These are phyloP conservation scores for Metschnikowia gelsemii DNA, from an alignment of 805 yeast genomes.

Conservation along the genomic window DNA sequence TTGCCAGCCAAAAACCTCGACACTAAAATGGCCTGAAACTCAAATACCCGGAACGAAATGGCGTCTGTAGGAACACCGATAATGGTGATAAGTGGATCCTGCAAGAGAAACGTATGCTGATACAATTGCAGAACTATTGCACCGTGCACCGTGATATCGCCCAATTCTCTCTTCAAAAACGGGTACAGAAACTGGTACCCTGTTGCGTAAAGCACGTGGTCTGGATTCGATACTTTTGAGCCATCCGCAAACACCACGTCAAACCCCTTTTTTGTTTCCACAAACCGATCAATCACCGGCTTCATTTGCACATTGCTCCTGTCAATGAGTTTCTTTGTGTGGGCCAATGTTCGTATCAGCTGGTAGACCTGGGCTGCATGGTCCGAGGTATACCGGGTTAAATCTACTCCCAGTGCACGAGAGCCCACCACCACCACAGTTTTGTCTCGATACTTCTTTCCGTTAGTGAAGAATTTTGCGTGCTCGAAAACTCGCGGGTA, in stretches of 20 bases:
- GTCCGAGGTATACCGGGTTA: constrained; percentile 27
- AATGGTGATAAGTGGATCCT: constrained; percentile 64
- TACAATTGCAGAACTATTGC: constrained; percentile 47
- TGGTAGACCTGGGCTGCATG: constrained; percentile 28
- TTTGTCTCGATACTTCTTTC: constrained; percentile 27
- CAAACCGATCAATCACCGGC: constrained; percentile 28
- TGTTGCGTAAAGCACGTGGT: constrained; percentile 65
- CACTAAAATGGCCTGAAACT: constrained; percentile 62
- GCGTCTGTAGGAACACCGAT: constrained; percentile 62
- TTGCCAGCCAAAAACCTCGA: constrained; percentile 62
- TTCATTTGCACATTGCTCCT: constrained; percentile 23
- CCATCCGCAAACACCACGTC: constrained; percentile 51
- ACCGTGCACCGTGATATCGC: constrained; percentile 40
- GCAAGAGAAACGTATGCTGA: constrained; percentile 55
- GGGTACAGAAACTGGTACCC: constrained; percentile 73
- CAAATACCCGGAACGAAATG: constrained; percentile 60
- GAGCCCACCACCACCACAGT: constrained; percentile 29
- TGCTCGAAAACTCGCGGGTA: constrained; percentile 39
- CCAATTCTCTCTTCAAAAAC: constrained; percentile 47
- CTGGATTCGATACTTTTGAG: constrained; percentile 45
- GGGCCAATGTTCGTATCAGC: constrained; percentile 25
- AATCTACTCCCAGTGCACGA: constrained; percentile 31
- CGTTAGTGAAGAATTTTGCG: constrained; percentile 43
- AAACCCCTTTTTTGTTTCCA: constrained; percentile 25
- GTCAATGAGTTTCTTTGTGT: constrained; percentile 9